Conservation (phyloP, 1,139 yeast genomes). For the Blastobotrys niveus region DNA sequence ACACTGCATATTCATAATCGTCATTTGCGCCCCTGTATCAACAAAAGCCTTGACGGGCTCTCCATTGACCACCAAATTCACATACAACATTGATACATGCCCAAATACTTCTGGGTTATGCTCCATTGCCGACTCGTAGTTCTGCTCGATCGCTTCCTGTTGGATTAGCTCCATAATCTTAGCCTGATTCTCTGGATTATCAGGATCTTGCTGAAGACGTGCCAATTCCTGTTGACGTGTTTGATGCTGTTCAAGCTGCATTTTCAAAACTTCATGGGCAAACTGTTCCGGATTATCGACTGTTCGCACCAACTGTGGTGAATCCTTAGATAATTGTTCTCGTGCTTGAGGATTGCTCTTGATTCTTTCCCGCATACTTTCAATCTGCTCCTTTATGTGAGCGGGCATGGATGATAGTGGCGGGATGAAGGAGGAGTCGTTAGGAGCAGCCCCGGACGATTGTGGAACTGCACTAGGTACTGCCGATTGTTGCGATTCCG, state of each 20-base stretch:
- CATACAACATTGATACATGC: conserved; percentile 74
- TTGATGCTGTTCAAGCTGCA: conserved; percentile 30
- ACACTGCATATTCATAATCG: conserved; percentile 70
- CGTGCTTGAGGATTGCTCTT: conserved; percentile 33
- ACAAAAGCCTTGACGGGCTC: conserved; percentile 83
- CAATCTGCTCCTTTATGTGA: conserved; percentile 23
- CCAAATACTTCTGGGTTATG: conserved; percentile 88
- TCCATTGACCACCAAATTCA: conserved; percentile 72
- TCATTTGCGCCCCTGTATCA: conserved; percentile 92
- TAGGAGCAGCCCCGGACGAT: no score
- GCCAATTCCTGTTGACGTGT: conserved; percentile 46
- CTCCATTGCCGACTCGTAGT: conserved; percentile 72
- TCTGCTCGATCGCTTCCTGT: conserved; percentile 71
- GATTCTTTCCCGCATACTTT: conserved; percentile 34
- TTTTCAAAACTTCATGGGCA: conserved; percentile 41
- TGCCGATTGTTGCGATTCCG: neutral
- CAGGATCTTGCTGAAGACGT: conserved; percentile 57
- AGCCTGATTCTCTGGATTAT: conserved; percentile 65
- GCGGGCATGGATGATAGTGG: neutral
- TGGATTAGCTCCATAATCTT: conserved; percentile 63
- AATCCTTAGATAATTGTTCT: conserved; percentile 31
- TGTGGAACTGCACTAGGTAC: no score
- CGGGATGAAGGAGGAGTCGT: no score
- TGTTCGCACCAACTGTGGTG: conserved; percentile 36
- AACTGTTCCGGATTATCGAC: conserved; percentile 52